These are phyloP conservation scores for Lactarius sanguifluus DNA, from an alignment of 768 basidiomycete species.

Conservation along the genomic window DNA sequence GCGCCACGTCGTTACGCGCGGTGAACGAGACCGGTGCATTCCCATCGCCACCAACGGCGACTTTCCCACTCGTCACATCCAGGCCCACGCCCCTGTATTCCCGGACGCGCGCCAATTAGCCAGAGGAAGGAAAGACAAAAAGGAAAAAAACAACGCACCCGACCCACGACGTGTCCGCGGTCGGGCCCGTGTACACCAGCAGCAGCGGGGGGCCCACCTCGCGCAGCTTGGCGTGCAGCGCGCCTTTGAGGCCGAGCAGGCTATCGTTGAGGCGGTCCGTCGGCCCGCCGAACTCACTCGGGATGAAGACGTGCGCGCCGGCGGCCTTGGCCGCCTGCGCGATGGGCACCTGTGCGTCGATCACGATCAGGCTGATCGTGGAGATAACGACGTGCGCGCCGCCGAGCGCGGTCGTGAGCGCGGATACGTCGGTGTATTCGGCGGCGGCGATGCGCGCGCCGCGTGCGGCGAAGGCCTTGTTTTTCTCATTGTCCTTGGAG, in stretches of 20 bases:
- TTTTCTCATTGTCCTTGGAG: conserved; percentile 14
- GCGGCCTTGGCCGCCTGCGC: conserved; percentile 29
- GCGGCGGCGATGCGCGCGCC: conserved; percentile 23
- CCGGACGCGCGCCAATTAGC: background rate
- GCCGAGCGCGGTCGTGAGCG: conserved; percentile 25
- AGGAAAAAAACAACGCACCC: conserved; percentile 9
- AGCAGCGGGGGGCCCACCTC: conserved; percentile 28
- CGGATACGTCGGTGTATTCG: conserved; percentile 18
- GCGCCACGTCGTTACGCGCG: conserved; percentile 27
- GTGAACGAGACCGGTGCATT: conserved; percentile 28
- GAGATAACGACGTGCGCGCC: conserved; percentile 28
- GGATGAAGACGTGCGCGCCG: conserved; percentile 28
- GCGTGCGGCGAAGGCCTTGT: conserved; percentile 16
- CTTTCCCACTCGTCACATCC: conserved; percentile 25
- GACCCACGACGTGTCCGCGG: conserved; percentile 21
- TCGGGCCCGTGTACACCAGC: conserved; percentile 28
- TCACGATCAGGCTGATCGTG: conserved; percentile 12
- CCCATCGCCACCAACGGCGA: conserved; percentile 26
- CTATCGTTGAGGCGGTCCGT: conserved; percentile 18
- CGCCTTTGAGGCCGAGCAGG: conserved; percentile 15
- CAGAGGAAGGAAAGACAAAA: background rate
- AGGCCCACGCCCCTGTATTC: conserved; percentile 12
- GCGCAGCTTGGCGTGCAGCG: conserved; percentile 21
- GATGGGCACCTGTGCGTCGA: conserved; percentile 22
- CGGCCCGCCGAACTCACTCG: conserved; percentile 35